phyloP scores from a whole-genome alignment of 2,329 filamentous ascomycete species.

The Talaromyces sp. region DNA sequence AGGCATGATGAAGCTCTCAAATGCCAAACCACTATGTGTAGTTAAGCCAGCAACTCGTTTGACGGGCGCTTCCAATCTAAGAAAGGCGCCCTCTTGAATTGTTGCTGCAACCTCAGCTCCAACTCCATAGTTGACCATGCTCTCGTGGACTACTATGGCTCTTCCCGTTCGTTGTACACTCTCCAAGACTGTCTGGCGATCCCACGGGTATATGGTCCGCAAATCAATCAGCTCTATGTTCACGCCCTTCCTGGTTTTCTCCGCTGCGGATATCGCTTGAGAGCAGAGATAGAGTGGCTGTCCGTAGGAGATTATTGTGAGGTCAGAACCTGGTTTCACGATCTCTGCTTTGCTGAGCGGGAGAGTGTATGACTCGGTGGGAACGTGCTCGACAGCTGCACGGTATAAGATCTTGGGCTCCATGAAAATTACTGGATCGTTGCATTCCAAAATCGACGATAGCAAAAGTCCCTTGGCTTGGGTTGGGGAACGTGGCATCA shows the following conservation, averaged over 20 bases:
- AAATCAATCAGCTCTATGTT: slow-evolving; percentile 83
- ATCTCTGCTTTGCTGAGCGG: slow-evolving; percentile 83
- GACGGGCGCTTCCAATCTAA: slow-evolving; percentile 79
- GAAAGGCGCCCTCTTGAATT: slow-evolving; percentile 82
- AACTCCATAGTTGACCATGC: slow-evolving; percentile 84
- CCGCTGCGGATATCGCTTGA: slow-evolving; percentile 68
- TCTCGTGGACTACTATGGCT: slow-evolving; percentile 85
- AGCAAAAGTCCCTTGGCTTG: slow-evolving; percentile 87
- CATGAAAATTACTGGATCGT: slow-evolving; percentile 88
- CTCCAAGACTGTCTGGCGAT: slow-evolving; percentile 71
- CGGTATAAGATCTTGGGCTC: slow-evolving; percentile 92
- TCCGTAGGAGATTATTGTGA: slow-evolving; percentile 85
- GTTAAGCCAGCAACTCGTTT: slow-evolving; percentile 85
- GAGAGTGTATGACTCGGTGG: slow-evolving; percentile 72
- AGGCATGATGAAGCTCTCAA: slow-evolving; percentile 76
- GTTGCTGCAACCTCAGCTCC: slow-evolving; percentile 86
- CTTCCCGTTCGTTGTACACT: slow-evolving; percentile 85
- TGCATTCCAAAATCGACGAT: slow-evolving; percentile 66
- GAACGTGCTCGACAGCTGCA: slow-evolving; percentile 87
- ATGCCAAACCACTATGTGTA: slow-evolving; percentile 74
- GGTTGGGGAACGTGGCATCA: slow-evolving; percentile 78
- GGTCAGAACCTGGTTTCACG: slow-evolving; percentile 70
- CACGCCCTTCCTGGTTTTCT: slow-evolving; percentile 67
- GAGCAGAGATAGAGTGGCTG: slow-evolving; percentile 83
- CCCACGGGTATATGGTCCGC: slow-evolving; percentile 87